A percentile compares a stretch with the other conserved stretches of the same genome.
Evolutionary conservation across 108 stramenopile species (phyloP).

Genomic region (Skeletonema marinoi): DNA sequence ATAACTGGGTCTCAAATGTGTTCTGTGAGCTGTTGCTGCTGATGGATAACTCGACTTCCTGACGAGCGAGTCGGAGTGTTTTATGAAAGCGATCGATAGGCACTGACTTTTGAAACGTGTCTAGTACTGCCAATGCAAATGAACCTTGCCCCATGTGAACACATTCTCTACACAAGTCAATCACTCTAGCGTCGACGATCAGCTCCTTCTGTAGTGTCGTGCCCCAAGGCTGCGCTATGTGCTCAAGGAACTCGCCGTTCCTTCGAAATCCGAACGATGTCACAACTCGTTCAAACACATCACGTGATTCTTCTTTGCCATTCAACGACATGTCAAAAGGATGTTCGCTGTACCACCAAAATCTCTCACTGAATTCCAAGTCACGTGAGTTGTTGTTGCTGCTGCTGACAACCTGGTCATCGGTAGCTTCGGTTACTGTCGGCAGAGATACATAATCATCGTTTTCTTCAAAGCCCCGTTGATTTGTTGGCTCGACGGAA

Average conservation of each 20-base stretch:
- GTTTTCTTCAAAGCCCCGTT: conserved; percentile 16
- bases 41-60: neutral
- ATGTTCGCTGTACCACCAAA: conserved; percentile 35
- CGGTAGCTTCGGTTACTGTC: neutral
- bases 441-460: conserved; percentile 32
- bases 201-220: neutral
- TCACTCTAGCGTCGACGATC: conserved; percentile 12
- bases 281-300: conserved; percentile 16
- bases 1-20: conserved; percentile 19
- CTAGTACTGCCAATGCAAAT: conserved; percentile 18
- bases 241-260: neutral
- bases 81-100: neutral
- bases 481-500: neutral
- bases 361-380: conserved; percentile 16
- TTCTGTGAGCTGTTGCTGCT: conserved; percentile 3
- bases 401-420: neutral
- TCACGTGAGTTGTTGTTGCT: neutral
- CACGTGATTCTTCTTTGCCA: neutral
- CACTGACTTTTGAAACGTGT: neutral
- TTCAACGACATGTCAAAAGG: neutral
- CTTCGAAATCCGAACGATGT: conserved; percentile 29
- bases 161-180: conserved; percentile 37
- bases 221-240: neutral
- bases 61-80: conserved; percentile 1
- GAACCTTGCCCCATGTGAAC: conserved; percentile 45